Conservation (phyloP, 2,329 filamentous ascomycete species). For the Fusarium equiseti region DNA sequence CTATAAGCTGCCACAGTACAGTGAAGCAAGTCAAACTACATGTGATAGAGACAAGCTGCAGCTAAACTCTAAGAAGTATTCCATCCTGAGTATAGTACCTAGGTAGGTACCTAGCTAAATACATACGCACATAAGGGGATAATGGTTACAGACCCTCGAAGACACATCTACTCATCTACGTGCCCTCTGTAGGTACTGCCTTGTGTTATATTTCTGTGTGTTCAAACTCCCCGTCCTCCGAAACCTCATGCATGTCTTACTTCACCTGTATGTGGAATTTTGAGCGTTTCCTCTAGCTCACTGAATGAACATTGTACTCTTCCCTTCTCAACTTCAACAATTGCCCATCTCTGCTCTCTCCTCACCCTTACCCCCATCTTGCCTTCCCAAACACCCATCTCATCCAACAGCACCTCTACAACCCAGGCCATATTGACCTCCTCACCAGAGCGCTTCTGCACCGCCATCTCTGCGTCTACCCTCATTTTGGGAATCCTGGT, state of each 20-base stretch:
- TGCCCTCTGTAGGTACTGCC: too few species aligned
- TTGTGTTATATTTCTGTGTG: neutral
- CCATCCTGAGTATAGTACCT: too few species aligned
- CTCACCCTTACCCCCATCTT: conserved; percentile 46
- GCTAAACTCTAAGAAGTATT: too few species aligned
- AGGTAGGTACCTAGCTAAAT: too few species aligned
- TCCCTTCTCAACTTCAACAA: conserved; percentile 58
- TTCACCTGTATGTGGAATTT: conserved; percentile 4
- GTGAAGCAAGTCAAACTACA: neutral
- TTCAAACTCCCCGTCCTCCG: conserved; percentile 21
- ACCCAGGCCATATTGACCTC: conserved; percentile 55
- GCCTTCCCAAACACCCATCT: conserved; percentile 60
- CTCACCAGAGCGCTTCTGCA: neutral
- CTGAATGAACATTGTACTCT: conserved; percentile 57
- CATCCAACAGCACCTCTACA: conserved; percentile 65
- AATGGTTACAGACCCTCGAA: too few species aligned
- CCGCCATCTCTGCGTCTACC: conserved; percentile 54
- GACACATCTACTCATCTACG: too few species aligned
- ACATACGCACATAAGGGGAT: too few species aligned
- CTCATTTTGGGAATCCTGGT: conserved; percentile 57
- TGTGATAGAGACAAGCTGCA: too few species aligned
- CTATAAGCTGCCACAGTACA: neutral
- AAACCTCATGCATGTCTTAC: conserved; percentile 23
- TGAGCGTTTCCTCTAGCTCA: neutral
- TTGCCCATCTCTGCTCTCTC: conserved; percentile 68